Conservation (phyloP, 2,329 filamentous ascomycete species). For the Bipolaris oryzae region DNA sequence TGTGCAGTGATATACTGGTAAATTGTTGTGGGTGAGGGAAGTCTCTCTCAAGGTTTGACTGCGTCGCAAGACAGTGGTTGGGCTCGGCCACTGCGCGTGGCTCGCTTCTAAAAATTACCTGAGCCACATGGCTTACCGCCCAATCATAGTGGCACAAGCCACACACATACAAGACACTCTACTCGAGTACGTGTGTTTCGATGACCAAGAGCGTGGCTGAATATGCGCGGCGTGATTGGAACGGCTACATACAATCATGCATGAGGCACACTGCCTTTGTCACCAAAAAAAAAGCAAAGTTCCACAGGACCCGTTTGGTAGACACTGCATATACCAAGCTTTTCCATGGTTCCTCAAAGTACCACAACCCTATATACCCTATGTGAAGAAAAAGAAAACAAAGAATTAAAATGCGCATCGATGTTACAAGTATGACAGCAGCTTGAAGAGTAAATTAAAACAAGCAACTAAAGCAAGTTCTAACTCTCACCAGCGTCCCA, state of each 20-base stretch:
- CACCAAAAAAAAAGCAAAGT: neutral
- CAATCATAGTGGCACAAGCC: slow-evolving; percentile 29
- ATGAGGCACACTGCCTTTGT: neutral
- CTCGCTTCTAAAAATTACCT: slow-evolving; percentile 35
- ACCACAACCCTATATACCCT: neutral
- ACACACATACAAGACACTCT: slow-evolving; percentile 2
- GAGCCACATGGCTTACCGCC: slow-evolving; percentile 28
- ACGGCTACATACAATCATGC: neutral
- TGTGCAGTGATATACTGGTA: slow-evolving; percentile 12
- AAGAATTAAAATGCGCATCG: slow-evolving; percentile 1
- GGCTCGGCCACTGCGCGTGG: slow-evolving; percentile 29
- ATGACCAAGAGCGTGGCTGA: neutral
- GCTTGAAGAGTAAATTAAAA: neutral
- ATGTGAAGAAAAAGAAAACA: neutral
- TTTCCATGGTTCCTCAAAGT: neutral
- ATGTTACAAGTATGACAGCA: slow-evolving; percentile 1
- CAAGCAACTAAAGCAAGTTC: neutral
- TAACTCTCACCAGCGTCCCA: slow-evolving; percentile 35
- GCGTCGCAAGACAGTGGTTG: slow-evolving; percentile 36
- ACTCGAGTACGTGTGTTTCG: no score
- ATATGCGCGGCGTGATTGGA: neutral
- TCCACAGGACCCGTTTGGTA: neutral
- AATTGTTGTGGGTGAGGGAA: slow-evolving; percentile 21
- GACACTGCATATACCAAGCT: neutral
- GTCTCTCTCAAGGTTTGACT: slow-evolving; percentile 25